Conservation (phyloP, 2,329 filamentous ascomycete genomes). For the Exophiala bonariae region DNA sequence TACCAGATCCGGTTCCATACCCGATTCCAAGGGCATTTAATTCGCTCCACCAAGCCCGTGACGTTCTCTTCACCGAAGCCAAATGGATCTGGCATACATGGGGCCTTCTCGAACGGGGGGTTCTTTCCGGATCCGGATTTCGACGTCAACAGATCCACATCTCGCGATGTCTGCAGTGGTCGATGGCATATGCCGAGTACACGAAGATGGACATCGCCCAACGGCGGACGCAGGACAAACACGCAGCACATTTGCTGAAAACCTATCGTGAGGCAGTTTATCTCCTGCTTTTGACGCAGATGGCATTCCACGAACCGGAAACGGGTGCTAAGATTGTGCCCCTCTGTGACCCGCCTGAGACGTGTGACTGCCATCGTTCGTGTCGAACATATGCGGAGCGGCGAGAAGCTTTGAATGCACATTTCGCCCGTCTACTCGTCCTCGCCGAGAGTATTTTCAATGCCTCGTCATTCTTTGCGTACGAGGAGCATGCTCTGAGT, state of each 20-base stretch:
- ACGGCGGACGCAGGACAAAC: conserved; percentile 8
- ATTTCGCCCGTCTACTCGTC: conserved; percentile 26
- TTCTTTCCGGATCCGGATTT: conserved; percentile 15
- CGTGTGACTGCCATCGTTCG: conserved; percentile 21
- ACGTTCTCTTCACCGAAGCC: conserved; percentile 26
- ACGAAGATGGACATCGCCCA: conserved; percentile 13
- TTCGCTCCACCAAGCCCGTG: conserved; percentile 25
- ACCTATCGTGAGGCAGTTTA: conserved; percentile 24
- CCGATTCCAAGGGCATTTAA: conserved; percentile 21
- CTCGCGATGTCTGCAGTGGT: conserved; percentile 25
- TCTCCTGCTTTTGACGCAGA: conserved; percentile 22
- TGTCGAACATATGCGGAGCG: conserved; percentile 24
- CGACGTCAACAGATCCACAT: conserved; percentile 25
- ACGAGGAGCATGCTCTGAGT: conserved; percentile 22
- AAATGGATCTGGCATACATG: conserved; percentile 28
- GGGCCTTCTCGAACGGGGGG: conserved; percentile 19
- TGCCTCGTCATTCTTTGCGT: conserved; percentile 16
- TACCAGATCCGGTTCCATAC: conserved; percentile 18
- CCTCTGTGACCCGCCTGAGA: conserved; percentile 22
- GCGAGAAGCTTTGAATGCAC: conserved; percentile 24
- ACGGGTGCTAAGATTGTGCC: conserved; percentile 24
- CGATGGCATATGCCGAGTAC: conserved; percentile 26
- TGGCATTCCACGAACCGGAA: conserved; percentile 24
- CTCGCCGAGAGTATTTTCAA: conserved; percentile 25
- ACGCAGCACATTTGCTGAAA: conserved; percentile 18